Evolutionary conservation across 2,329 filamentous ascomycete genomes (phyloP), one percentile per base, ranked within the genome.

Genomic region (Lasiodiplodia hormozganensis): DNA sequence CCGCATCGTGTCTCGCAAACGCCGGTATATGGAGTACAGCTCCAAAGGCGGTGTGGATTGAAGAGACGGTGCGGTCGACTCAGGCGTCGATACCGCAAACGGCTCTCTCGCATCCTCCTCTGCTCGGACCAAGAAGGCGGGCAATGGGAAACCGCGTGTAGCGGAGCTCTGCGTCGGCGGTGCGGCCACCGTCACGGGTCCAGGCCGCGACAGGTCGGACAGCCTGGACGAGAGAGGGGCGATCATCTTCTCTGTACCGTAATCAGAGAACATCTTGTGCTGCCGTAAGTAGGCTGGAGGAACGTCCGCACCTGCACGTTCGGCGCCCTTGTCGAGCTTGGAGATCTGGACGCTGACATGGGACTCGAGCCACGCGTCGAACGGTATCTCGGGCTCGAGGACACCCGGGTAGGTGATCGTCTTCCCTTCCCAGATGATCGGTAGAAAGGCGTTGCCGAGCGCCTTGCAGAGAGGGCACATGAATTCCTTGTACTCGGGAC

Each of bases 381-480:
- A 95, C 0, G 85, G 78, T 21, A 79, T 79, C 38, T 85, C 76
- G 4, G 77, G 75, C 64, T 88, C 85, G 47, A 97, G 82, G n/a
- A 88, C 85, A 3, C 92, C 90, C 0, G 93, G 90, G 70, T 94
- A 93, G 1, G 89, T 88, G 76, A 97, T 92, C 73, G 96, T 92
- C 75, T 96, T 91, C 31, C 92, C 92, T 77, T 94, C 96, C 96
- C 96, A 99, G 47, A 97, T 90, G 70, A 99, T 93, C 0, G 96
- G 96, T 47, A 99, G 79, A 81, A 99, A 99, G 0, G 93, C 88
- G 76, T 99, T 99, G 2, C 96, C 96, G 0, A 99, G 85, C 3
- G 96, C 96, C 80, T 99, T 99, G 83, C 96, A 99, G 0, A 99
- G 85, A 1, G 96, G 96, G 73, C 96, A 99, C 67, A 98, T 92